A percentile compares a stretch with the other conserved stretches of the same genome.
These are phyloP conservation scores for Hericium coralloides DNA, from an alignment of 768 basidiomycete genomes.

Conservation along the genomic window DNA sequence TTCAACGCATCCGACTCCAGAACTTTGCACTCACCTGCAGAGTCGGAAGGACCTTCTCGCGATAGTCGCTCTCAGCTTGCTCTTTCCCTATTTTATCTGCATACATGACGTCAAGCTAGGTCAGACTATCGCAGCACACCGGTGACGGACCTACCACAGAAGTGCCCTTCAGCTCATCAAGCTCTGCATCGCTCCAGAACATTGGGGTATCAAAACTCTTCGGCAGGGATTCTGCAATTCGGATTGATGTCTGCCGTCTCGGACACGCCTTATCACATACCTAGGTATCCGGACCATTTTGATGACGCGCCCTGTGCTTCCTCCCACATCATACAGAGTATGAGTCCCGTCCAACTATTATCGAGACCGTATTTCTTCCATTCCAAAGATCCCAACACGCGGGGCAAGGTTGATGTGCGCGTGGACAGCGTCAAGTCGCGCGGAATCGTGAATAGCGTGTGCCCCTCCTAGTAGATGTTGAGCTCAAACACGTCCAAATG, in stretches of 20 bases:
- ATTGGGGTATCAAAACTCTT: constrained; percentile 78
- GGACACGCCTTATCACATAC: constrained; percentile 29
- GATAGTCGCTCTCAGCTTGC: constrained; percentile 71
- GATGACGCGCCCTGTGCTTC: constrained; percentile 51
- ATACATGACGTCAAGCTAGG: not conserved
- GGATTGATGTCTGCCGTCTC: not conserved
- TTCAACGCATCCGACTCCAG: not conserved
- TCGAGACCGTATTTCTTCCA: constrained; percentile 59
- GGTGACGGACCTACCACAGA: constrained; percentile 68
- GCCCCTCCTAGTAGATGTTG: constrained; percentile 45
- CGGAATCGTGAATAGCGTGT: constrained; percentile 77
- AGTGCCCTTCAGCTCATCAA: constrained; percentile 72
- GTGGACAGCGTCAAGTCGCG: constrained; percentile 69
- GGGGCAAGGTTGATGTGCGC: constrained; percentile 60
- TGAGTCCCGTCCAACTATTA: constrained; percentile 78
- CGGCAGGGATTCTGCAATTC: constrained; percentile 52
- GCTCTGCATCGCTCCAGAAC: constrained; percentile 79
- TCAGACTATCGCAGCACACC: not conserved
- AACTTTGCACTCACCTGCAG: constrained; percentile 42
- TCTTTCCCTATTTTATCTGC: constrained; percentile 81
- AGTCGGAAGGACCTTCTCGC: constrained; percentile 56
- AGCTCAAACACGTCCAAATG: not conserved
- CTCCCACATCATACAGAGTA: constrained; percentile 97
- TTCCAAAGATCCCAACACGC: constrained; percentile 44
- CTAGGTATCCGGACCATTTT: constrained; percentile 65